A percentile compares a stretch with the other conserved stretches of the same genome.
Evolutionary conservation across 2,329 filamentous ascomycete genomes (phyloP).

Genomic region (Cladophialophora carrionii): DNA sequence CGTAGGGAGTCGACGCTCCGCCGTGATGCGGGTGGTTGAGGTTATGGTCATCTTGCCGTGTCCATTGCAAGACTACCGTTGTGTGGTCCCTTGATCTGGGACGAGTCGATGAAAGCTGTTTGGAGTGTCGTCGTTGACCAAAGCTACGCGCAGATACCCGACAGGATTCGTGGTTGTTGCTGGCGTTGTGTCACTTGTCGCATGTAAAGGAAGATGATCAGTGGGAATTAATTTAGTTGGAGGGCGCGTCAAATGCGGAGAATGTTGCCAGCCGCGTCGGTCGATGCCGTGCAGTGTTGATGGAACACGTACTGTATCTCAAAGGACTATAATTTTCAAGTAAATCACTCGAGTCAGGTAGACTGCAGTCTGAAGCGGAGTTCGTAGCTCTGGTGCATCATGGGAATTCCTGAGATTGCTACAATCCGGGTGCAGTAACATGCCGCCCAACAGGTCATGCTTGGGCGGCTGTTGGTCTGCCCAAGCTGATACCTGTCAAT

Average conservation of each 20-base stretch:
- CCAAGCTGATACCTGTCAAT: not conserved
- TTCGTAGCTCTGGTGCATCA: not conserved
- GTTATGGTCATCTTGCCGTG: conserved; percentile 50
- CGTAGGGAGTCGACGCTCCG: conserved; percentile 47
- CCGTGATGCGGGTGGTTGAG: conserved; percentile 44
- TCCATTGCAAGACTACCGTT: conserved; percentile 17
- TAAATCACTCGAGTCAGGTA: not conserved
- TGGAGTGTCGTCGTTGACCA: not conserved
- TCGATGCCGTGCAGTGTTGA: not conserved
- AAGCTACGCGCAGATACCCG: not conserved
- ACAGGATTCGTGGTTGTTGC: not conserved
- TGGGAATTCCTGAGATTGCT: not conserved
- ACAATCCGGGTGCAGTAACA: not conserved
- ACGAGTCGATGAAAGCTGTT: not conserved
- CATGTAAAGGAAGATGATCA: not conserved
- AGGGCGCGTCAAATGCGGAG: conserved; percentile 6
- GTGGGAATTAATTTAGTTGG: conserved; percentile 5
- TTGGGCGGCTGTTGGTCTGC: not conserved
- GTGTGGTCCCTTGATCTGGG: not conserved
- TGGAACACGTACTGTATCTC: not conserved
- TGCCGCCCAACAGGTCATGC: not conserved
- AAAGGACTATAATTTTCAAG: not conserved
- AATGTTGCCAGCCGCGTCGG: not conserved
- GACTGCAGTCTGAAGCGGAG: not conserved
- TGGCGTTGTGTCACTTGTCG: not conserved